Evolutionary conservation across 371 early-diverging fungal species (phyloP).

Genomic region (Mucor racemosus): DNA sequence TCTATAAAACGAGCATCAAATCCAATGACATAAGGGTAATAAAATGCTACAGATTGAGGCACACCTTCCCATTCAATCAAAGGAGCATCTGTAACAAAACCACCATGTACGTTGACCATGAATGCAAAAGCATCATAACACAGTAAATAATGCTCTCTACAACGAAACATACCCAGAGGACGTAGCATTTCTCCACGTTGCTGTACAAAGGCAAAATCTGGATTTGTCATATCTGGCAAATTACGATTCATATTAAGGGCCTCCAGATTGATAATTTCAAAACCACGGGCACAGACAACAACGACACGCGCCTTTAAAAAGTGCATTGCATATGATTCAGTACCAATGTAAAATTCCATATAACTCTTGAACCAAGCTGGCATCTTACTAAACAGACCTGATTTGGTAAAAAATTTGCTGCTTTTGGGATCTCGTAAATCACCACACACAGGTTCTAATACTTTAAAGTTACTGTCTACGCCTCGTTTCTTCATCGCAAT

Average conservation of each 20-base stretch:
- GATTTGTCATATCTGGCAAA: slow-evolving; percentile 42
- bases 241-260: slow-evolving; percentile 68
- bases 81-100: slow-evolving; percentile 16
- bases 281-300: slow-evolving; percentile 82
- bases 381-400: slow-evolving; percentile 46
- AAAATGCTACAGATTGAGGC: slow-evolving; percentile 68
- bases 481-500: slow-evolving; percentile 60
- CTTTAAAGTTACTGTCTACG: slow-evolving; percentile 51
- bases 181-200: slow-evolving; percentile 41
- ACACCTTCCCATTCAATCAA: slow-evolving; percentile 59
- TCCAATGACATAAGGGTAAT: slow-evolving; percentile 86
- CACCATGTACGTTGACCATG: slow-evolving; percentile 78
- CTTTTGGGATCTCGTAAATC: slow-evolving; percentile 59
- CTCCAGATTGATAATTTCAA: slow-evolving; percentile 84
- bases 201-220: slow-evolving; percentile 45
- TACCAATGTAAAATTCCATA: slow-evolving; percentile 83
- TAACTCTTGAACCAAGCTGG: slow-evolving; percentile 49
- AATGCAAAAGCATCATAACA: slow-evolving; percentile 94
- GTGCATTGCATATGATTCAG: slow-evolving; percentile 74
- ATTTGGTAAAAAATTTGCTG: slow-evolving; percentile 39
- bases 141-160: slow-evolving; percentile 80
- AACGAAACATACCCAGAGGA: slow-evolving; percentile 85
- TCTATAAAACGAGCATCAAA: slow-evolving; percentile 91
- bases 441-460: slow-evolving; percentile 49
- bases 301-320: slow-evolving; percentile 76